Evolutionary conservation across 164 flowering plant genomes (phyloP).

Genomic region (Nymphaea thermarum): DNA sequence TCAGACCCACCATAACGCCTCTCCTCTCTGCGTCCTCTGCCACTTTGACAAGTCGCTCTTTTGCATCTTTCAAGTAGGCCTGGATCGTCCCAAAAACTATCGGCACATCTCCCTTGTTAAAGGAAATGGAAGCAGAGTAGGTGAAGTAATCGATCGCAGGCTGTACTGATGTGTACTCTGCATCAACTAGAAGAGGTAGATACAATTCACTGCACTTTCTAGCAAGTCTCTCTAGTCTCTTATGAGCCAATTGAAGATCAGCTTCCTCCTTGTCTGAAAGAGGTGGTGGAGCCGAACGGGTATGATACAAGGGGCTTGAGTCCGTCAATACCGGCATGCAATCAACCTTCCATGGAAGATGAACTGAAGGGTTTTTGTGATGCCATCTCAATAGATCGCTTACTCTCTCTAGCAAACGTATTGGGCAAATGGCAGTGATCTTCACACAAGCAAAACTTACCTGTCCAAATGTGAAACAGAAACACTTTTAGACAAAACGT

Average conservation of each 20-base stretch:
- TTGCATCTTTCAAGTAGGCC: slow-evolving; percentile 72
- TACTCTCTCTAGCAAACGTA: slow-evolving; percentile 37
- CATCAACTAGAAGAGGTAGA: slow-evolving; percentile 59
- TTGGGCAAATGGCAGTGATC: slow-evolving; percentile 76
- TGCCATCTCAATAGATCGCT: slow-evolving; percentile 86
- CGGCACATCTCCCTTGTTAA: slow-evolving; percentile 28
- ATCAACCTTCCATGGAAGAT: slow-evolving; percentile 73
- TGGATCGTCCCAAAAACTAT: slow-evolving; percentile 69
- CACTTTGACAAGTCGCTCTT: slow-evolving; percentile 39
- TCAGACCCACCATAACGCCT: slow-evolving; percentile 61
- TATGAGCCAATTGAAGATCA: slow-evolving; percentile 37
- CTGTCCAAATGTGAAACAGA: slow-evolving; percentile 18
- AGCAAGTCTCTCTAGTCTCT: slow-evolving; percentile 39
- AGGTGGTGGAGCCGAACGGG: slow-evolving; percentile 38
- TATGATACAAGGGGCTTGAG: slow-evolving; percentile 75
- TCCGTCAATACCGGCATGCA: slow-evolving; percentile 45
- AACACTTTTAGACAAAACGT: neutral
- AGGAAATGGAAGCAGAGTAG: slow-evolving; percentile 37
- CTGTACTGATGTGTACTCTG: slow-evolving; percentile 70
- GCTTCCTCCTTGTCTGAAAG: slow-evolving; percentile 54
- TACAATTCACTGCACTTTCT: slow-evolving; percentile 28
- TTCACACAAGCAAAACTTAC: slow-evolving; percentile 72
- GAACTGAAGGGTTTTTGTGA: slow-evolving; percentile 37
- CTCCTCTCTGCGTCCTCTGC: slow-evolving; percentile 45
- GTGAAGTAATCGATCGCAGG: slow-evolving; percentile 85